phyloP scores from a whole-genome alignment of 2,329 filamentous ascomycete species.

The Talaromyces rugulosus region DNA sequence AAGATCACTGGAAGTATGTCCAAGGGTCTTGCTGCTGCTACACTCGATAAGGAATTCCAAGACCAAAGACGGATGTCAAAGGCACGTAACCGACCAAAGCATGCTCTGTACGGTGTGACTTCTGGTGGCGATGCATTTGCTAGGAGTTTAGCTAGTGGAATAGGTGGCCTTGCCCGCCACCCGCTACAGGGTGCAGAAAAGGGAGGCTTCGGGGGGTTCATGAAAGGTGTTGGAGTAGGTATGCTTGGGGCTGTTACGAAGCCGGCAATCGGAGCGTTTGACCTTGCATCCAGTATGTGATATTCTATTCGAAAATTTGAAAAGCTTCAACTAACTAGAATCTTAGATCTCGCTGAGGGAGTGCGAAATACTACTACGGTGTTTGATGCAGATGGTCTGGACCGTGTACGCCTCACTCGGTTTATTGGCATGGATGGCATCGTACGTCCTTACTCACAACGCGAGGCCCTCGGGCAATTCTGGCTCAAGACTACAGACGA shows the following conservation, averaged over 20 bases:
- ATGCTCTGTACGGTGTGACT: slow-evolving; percentile 93
- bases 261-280: slow-evolving; percentile 91
- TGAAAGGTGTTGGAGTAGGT: slow-evolving; percentile 96
- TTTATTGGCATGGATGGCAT: slow-evolving; percentile 92
- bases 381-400: slow-evolving; percentile 90
- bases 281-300: slow-evolving; percentile 73
- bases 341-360: slow-evolving; percentile 76
- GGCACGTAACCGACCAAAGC: slow-evolving; percentile 90
- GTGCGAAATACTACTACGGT: slow-evolving; percentile 98
- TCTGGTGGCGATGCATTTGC: slow-evolving; percentile 93
- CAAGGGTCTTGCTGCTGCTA: slow-evolving; percentile 91
- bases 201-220: slow-evolving; percentile 88
- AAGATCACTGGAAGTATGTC: slow-evolving; percentile 97
- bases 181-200: slow-evolving; percentile 94
- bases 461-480: slow-evolving; percentile 93
- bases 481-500: slow-evolving; percentile 99
- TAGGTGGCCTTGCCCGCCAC: slow-evolving; percentile 88
- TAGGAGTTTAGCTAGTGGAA: slow-evolving; percentile 85
- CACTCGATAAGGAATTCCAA: slow-evolving; percentile 97
- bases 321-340: slow-evolving; percentile 11
- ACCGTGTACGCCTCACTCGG: slow-evolving; percentile 86
- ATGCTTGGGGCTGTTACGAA: slow-evolving; percentile 93
- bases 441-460: slow-evolving; percentile 87
- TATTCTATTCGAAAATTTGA: background rate
- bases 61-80: slow-evolving; percentile 91